These are phyloP conservation scores for Mucuna pruriens DNA, from an alignment of 306 rosid genomes.

Conservation along the genomic window DNA sequence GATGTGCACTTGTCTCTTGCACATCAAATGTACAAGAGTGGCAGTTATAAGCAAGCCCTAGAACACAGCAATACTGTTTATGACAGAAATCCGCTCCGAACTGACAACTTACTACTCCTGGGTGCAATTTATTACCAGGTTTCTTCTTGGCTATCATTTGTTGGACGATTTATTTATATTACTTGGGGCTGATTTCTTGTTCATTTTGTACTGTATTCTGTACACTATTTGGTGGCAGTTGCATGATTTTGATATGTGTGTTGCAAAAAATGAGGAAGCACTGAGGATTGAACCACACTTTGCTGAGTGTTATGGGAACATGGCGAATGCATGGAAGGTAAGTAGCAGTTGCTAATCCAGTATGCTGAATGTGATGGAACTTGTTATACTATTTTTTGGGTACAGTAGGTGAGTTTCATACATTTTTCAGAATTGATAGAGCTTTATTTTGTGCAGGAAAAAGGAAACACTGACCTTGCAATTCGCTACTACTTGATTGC, in stretches of 20 bases:
- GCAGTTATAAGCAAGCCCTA: constrained; percentile 84
- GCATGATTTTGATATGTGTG: constrained; percentile 94
- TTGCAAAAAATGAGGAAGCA: constrained; percentile 95
- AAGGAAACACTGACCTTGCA: constrained; percentile 60
- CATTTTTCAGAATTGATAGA: constrained; percentile 36
- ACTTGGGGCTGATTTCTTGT: background rate
- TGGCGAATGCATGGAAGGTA: constrained; percentile 99
- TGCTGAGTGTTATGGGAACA: constrained; percentile 97
- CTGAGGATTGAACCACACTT: constrained; percentile 86
- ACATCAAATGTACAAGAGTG: constrained; percentile 91
- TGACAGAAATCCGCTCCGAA: constrained; percentile 83
- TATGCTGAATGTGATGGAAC: background rate
- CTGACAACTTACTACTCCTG: constrained; percentile 90
- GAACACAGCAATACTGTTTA: constrained; percentile 84
- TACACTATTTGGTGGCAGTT: constrained; percentile 51
- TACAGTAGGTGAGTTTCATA: background rate
- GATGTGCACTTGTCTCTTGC: constrained; percentile 79
- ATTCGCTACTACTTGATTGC: constrained; percentile 84
- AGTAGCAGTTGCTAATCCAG: background rate
- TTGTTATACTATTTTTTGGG: constrained; percentile 2
- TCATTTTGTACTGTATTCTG: constrained; percentile 1
- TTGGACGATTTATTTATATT: background rate
- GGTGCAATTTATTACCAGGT: constrained; percentile 99
- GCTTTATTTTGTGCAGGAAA: constrained; percentile 46
- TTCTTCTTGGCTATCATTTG: background rate